Evolutionary conservation across 106 monocot genomes (phyloP).

Genomic region (Dioscorea dumetorum): DNA sequence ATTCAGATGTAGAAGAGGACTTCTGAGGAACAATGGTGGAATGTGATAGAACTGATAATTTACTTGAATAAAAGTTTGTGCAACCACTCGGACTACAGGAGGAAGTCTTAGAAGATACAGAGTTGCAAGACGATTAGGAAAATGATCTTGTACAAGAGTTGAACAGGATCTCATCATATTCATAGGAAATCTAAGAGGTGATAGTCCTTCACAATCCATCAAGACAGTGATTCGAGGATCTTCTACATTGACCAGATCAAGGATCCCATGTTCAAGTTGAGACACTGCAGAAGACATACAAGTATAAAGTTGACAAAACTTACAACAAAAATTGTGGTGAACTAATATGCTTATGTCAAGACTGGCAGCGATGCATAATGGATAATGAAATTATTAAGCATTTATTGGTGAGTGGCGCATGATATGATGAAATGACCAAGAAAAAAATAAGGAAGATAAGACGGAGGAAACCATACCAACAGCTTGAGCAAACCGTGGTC

Average conservation of each 20-base stretch:
- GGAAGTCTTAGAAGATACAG: constrained; percentile 71
- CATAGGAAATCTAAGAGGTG: constrained; percentile 80
- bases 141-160: constrained; percentile 84
- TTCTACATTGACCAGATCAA: constrained; percentile 57
- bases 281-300: constrained; percentile 57
- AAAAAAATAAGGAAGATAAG: not conserved
- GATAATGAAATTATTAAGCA: not conserved
- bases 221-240: constrained; percentile 70
- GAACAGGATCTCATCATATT: constrained; percentile 82
- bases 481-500: constrained; percentile 80
- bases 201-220: constrained; percentile 81
- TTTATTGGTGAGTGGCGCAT: not conserved
- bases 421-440: not conserved
- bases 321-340: not conserved
- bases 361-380: not conserved
- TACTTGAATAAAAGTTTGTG: constrained; percentile 82
- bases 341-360: not conserved
- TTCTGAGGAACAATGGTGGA: not conserved
- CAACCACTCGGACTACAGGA: constrained; percentile 55
- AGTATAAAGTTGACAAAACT: not conserved
- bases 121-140: constrained; percentile 74
- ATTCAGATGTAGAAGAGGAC: too few relatives aligned
- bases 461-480: constrained; percentile 34
- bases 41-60: not conserved
- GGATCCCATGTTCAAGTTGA: constrained; percentile 75